These are phyloP conservation scores for Trichoderma simmonsii DNA, from an alignment of 2,329 filamentous ascomycete genomes.

Conservation along the genomic window DNA sequence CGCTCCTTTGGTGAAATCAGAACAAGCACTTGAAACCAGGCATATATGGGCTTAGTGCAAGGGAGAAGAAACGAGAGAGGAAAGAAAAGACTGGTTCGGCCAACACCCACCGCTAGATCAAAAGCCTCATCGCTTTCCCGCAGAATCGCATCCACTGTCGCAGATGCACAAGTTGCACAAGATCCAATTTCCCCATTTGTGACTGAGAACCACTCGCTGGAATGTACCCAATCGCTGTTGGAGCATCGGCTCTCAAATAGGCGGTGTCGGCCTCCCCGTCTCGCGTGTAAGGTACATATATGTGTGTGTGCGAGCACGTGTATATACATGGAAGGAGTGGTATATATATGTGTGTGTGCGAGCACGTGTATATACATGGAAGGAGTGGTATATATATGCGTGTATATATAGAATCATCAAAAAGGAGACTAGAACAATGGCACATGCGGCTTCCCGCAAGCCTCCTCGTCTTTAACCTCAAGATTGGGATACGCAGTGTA, in stretches of 20 bases:
- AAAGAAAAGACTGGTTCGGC: not conserved
- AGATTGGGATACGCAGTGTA: conserved; percentile 19
- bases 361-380: not conserved
- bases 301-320: not conserved
- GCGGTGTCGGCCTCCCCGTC: conserved; percentile 18
- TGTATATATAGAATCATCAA: not conserved
- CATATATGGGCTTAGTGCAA: not conserved
- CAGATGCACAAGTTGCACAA: conserved; percentile 14
- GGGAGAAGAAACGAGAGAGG: not conserved
- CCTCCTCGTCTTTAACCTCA: conserved; percentile 18
- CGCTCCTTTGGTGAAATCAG: not conserved
- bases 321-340: not conserved
- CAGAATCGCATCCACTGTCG: conserved; percentile 16
- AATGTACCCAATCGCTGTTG: conserved; percentile 16
- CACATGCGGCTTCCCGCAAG: conserved; percentile 16
- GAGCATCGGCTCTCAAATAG: not conserved
- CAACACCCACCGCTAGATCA: not conserved
- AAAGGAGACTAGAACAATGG: not conserved
- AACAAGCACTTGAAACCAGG: not conserved
- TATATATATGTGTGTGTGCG: not conserved
- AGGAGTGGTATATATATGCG: not conserved
- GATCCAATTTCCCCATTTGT: conserved; percentile 16
- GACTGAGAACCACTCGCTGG: conserved; percentile 9
- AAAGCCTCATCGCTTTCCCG: conserved; percentile 9
- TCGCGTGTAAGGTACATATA: conserved; percentile 10